Evolutionary conservation across 345 rosid genomes (phyloP), one percentile per base, ranked within the genome.

Genomic region (Populus davidiana): DNA sequence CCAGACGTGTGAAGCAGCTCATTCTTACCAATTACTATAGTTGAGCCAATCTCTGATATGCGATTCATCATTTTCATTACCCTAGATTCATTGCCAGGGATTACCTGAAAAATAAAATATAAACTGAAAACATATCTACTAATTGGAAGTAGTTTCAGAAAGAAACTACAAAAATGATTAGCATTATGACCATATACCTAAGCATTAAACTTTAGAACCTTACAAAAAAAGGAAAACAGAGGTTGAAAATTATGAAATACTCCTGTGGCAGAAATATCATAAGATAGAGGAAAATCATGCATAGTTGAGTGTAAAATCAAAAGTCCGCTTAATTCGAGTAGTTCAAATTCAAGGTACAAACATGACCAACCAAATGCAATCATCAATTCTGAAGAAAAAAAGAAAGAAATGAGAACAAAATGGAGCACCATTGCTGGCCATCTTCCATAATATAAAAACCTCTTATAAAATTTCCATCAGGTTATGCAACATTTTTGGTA

Each of bases 21-120:
- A 78, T 91, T 90, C 84, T 78, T 91, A 70, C 99, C 99, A 96
- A 91, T 96, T 71, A 96, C 88, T 71, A 96, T 87, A 67, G 84
- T 84, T 80, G 99, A 93, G 33, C 99, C 99, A 70, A 96, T 91
- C 65, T 93, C 99, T 61, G 99, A 77, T 86, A 96, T 83, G 75
- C 99, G 97, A 69, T 96, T 96, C 86, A 96, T 84, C 99, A 96
- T 96, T 80, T 93, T 90, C 98, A 93, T 96, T 50, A 96, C 99
- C 67, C 97, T 87, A 76, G 99, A 86, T 85, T 96, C 99, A 72
- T 96, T 96, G 75, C 99, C 99, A 70, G 99, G 99, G 84, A 96
- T 96, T 54, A 96, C 98, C 99, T 95, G 71, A 64, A 87, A 82
- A 80, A 73, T 35, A 73, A 72, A 70, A 35, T 67, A 29, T 62